Evolutionary conservation across 1,284 basidiomycete species (phyloP), one percentile per base, ranked within the genome.

Genomic region (Afroboletus lepidellus): DNA sequence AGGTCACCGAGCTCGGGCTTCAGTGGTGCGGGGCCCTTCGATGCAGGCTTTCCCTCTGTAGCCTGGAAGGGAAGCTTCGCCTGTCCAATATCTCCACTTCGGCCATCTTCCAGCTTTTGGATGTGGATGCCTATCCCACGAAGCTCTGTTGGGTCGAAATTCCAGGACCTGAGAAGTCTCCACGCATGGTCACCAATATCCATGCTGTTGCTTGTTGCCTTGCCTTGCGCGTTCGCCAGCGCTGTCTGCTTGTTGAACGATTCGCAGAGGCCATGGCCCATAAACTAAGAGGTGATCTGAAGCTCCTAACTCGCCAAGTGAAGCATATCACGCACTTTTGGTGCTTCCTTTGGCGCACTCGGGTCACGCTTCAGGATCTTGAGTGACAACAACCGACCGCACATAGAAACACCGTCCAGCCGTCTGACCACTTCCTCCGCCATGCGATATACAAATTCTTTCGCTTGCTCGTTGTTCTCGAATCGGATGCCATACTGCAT

Each of bases 121-220:
- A 98, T 82, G 64, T 94, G 92, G 23, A 99, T 89, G 0, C 92
- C 93, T 48, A 99, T 82, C 0, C 96, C 96, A n/a, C 97, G 81
- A 16, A 99, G 74, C 60, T 99, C 96, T 55, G 78, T 80, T 0
- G 94, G 84, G 57, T 94, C 88, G 39, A 94, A 87, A 37, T 77
- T 75, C 68, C 95, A 84, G 1, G 81, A 77, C 52, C 81, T 76
- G 11, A 97, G 76, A 12, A 98, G 70, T 55, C 80, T 78, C 81
- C 90, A 90, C 1, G 91, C 88, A 50, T 88, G 85, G n/a, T 84
- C 78, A 0, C 84, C 88, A 44, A 99, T 89, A 41, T 84, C 69
- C 37, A 72, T 76, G 1, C 79, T 73, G 57, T 96, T 86, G 63
- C 84, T 86, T 0, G 92, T 94, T 3, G 92, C 84, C 21, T 74